phyloP scores from a whole-genome alignment of 345 rosid genomes.

The Bruguiera sexangula region DNA sequence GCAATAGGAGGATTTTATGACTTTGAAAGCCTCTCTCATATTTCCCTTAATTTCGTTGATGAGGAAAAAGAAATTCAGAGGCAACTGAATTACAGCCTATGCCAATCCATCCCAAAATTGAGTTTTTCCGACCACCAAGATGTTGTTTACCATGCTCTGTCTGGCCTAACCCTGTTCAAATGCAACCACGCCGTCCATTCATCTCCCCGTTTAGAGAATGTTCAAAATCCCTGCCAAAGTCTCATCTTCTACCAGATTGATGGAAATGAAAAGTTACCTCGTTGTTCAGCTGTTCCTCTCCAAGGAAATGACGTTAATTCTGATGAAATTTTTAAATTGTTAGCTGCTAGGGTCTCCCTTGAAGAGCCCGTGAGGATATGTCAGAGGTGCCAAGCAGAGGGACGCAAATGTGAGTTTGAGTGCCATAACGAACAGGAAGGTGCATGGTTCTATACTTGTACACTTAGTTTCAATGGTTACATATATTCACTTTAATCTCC shows the following conservation, averaged over 20 bases:
- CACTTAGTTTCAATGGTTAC: no score
- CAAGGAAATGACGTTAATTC: conserved; percentile 3
- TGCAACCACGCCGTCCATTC: conserved; percentile 8
- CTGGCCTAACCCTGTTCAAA: conserved; percentile 15
- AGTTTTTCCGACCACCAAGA: conserved; percentile 23
- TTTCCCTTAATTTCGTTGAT: conserved; percentile 12
- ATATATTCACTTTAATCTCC: no score
- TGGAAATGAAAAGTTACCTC: background rate
- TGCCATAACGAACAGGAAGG: no score
- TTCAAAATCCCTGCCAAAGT: conserved; percentile 1
- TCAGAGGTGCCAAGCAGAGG: background rate
- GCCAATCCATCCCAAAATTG: conserved; percentile 22
- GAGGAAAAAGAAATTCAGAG: conserved; percentile 5
- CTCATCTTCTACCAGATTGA: background rate
- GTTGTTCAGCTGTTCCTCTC: conserved; percentile 26
- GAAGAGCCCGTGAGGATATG: background rate
- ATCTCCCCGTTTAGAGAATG: background rate
- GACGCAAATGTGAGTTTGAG: no score
- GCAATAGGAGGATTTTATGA: conserved; percentile 19
- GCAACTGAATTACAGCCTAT: conserved; percentile 4
- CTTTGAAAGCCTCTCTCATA: conserved; percentile 28
- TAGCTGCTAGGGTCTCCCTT: conserved; percentile 22
- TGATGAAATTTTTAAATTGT: conserved; percentile 8
- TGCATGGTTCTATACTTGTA: no score
- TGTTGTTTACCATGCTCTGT: background rate